Evolutionary conservation across 2,329 filamentous ascomycete species (phyloP), one percentile per base, ranked within the genome.

Genomic region (Neospermospora avenae): DNA sequence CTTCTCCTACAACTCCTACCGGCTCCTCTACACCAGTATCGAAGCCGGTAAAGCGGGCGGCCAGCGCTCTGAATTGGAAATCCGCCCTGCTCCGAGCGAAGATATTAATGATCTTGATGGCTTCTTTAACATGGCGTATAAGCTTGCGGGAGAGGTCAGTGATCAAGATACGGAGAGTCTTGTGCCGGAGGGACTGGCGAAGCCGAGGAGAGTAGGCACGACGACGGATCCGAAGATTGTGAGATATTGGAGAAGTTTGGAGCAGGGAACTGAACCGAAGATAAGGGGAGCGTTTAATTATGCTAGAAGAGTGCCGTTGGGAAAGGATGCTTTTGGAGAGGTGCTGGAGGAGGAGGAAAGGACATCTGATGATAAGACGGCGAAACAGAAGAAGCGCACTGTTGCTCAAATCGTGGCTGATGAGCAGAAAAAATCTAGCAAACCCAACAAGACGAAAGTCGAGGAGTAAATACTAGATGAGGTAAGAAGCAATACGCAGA

Each of bases 11-110:
- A 48, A 66, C 2, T 60, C 60, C 24, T 74, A 69, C 65, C 42
- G 51, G 20, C 44, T 72, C 18, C 28, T 46, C 3, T 73, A 69
- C 49, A 68, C 68, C 0, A 65, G 63, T 25, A 64, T 72, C 57
- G 67, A 74, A 41, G 67, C 59, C 18, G 72, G 72, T 7, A 70
- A 69, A 59, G 65, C 70, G 8, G 70, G 67, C n/a, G 71, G 71
- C 8, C 60, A 61, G 18, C 61, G 69, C 16, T 56, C 60, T 24
- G 71, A 73, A 58, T 55, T 74, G 16, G 58, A 45, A 7, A 48
- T 72, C 13, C 61, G 58, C 11, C 63, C 65, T 7, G 57, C 65
- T 13, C 61, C 44, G 22, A 25, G 62, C 48, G 37, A 41, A 11
- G 24, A 55, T 35, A n/a, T 48, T 3, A 18, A 49, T 28, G 24